phyloP scores from a whole-genome alignment of 2,329 filamentous ascomycete genomes.

The Tolypocladium inflatum region DNA sequence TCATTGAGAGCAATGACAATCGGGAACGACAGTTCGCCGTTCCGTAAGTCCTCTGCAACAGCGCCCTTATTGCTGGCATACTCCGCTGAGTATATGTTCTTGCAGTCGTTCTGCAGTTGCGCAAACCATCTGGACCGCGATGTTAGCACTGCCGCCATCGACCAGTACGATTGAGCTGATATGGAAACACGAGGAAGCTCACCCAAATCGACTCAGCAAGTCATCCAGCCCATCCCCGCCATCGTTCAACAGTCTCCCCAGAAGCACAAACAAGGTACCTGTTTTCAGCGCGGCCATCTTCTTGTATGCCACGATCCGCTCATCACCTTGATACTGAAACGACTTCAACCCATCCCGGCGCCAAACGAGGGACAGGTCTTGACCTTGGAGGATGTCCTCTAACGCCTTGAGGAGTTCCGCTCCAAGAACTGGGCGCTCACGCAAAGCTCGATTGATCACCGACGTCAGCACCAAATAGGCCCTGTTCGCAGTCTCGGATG shows the following conservation, averaged over 20 bases:
- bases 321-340: conserved; percentile 1
- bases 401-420: conserved; percentile 5
- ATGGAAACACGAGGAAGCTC: not conserved
- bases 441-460: conserved; percentile 6
- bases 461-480: conserved; percentile 8
- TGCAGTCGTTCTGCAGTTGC: conserved; percentile 9
- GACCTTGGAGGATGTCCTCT: conserved; percentile 7
- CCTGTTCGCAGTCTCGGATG: conserved; percentile 8
- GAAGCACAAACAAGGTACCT: conserved; percentile 7
- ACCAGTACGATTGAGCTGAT: not conserved
- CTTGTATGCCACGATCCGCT: conserved; percentile 4
- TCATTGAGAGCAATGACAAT: conserved; percentile 8
- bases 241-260: conserved; percentile 6
- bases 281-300: conserved; percentile 8
- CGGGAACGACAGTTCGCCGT: conserved; percentile 7
- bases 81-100: conserved; percentile 8
- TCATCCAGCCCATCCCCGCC: conserved; percentile 5
- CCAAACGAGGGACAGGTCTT: conserved; percentile 9
- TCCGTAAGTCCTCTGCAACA: conserved; percentile 7
- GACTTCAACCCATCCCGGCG: conserved; percentile 6
- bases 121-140: conserved; percentile 4
- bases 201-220: conserved; percentile 7
- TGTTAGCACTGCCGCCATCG: not conserved
- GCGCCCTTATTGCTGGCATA: conserved; percentile 7
- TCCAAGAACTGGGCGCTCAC: conserved; percentile 5